These are phyloP conservation scores for Mycothermus thermophilus DNA, from an alignment of 495 filamentous ascomycete species.

Conservation along the genomic window DNA sequence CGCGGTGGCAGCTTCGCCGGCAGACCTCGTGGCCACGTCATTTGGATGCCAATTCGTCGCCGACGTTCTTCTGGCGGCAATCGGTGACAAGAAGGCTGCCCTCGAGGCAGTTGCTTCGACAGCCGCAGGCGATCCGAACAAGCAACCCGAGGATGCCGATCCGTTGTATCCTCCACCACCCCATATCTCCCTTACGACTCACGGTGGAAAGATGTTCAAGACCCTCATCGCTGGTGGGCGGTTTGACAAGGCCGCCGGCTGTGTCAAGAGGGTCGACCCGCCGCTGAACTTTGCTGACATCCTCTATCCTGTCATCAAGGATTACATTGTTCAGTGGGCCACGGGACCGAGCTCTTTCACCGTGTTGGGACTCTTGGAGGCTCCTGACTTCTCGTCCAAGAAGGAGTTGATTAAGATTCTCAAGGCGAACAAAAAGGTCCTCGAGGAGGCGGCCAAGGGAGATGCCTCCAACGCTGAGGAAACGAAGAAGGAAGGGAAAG, in stretches of 20 bases:
- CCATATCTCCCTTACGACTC: conserved; percentile 45
- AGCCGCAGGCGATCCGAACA: conserved; percentile 47
- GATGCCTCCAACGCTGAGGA: conserved; percentile 18
- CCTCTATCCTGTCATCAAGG: conserved; percentile 63
- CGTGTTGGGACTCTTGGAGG: conserved; percentile 64
- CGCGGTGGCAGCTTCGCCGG: conserved; percentile 52
- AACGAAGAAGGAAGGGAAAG: conserved; percentile 29
- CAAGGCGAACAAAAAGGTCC: conserved; percentile 40
- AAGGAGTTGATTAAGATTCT: conserved; percentile 50
- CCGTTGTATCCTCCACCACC: conserved; percentile 13
- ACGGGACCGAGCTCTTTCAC: conserved; percentile 70
- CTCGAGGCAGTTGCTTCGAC: conserved; percentile 57
- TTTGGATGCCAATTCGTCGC: conserved; percentile 79
- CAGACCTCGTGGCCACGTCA: conserved; percentile 51
- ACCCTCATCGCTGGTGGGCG: conserved; percentile 73
- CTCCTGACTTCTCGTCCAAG: conserved; percentile 56
- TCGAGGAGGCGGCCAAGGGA: conserved; percentile 35
- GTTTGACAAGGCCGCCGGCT: conserved; percentile 58
- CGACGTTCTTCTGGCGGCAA: conserved; percentile 65
- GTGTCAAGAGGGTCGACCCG: conserved; percentile 55
- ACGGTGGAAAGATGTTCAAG: conserved; percentile 78
- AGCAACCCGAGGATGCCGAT: conserved; percentile 26
- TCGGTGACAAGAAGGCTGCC: conserved; percentile 56
- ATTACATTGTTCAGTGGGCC: conserved; percentile 72
- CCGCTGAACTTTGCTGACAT: conserved; percentile 65